These are phyloP conservation scores for Aspergillus alliaceus DNA, from an alignment of 2,329 filamentous ascomycete genomes.

Conservation along the genomic window DNA sequence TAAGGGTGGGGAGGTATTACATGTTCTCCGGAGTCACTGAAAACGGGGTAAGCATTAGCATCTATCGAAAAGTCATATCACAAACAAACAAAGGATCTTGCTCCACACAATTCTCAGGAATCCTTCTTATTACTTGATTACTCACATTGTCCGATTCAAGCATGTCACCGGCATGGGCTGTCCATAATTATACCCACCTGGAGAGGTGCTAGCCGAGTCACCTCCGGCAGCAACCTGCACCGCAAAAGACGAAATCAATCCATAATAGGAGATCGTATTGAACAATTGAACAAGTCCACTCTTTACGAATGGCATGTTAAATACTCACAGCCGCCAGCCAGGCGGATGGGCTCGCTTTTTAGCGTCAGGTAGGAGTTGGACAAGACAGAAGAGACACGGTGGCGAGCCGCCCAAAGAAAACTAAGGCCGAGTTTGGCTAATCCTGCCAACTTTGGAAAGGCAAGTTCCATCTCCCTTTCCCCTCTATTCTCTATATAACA, in stretches of 20 bases:
- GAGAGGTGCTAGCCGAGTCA: conserved; percentile 19
- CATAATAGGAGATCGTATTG: conserved; percentile 7
- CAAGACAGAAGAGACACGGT: background rate
- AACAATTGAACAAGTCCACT: background rate
- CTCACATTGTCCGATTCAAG: conserved; percentile 72
- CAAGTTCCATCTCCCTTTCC: background rate
- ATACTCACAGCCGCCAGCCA: conserved; percentile 1
- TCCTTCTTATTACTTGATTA: conserved; percentile 14
- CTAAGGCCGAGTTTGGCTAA: background rate
- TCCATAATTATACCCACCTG: conserved; percentile 49
- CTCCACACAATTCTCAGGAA: background rate
- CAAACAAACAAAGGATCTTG: background rate
- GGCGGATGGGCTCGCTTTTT: conserved; percentile 4
- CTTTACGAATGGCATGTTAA: background rate
- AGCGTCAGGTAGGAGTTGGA: background rate
- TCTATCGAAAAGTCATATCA: background rate
- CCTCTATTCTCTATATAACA: too few relatives aligned
- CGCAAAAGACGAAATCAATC: conserved; percentile 18
- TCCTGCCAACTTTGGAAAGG: background rate
- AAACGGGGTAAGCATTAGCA: background rate
- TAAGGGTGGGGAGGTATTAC: conserved; percentile 13
- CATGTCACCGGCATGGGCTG: conserved; percentile 69
- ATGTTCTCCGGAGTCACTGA: conserved; percentile 34
- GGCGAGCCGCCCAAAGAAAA: background rate
- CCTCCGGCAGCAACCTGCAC: conserved; percentile 24